Evolutionary conservation across 208 protist genomes (phyloP).

Genomic region (Trypanosoma theileri): DNA sequence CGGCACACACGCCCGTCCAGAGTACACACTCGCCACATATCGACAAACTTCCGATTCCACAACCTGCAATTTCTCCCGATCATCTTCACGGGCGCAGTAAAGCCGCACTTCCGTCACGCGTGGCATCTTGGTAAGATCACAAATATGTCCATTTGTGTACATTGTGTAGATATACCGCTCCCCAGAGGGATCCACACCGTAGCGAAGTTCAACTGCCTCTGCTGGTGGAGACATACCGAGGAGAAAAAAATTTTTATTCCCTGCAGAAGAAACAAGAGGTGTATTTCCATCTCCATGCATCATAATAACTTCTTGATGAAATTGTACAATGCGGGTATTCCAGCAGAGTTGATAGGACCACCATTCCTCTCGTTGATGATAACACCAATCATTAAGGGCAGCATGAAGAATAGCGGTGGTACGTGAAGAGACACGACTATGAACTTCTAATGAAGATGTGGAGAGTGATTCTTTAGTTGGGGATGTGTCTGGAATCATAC

Average conservation of each 20-base stretch:
- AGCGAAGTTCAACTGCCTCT: slow-evolving; percentile 4
- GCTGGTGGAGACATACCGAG: slow-evolving; percentile 8
- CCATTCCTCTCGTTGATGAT: slow-evolving; percentile 22
- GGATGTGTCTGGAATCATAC: slow-evolving; percentile 28
- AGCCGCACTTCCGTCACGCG: slow-evolving; percentile 33
- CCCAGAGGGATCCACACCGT: slow-evolving; percentile 15
- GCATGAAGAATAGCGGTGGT: slow-evolving; percentile 3
- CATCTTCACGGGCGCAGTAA: slow-evolving; percentile 19
- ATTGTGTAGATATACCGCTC: slow-evolving; percentile 22
- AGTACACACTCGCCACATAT: slow-evolving; percentile 39
- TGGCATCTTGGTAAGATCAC: slow-evolving; percentile 27
- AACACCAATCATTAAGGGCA: slow-evolving; percentile 3
- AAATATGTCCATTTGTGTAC: slow-evolving; percentile 23
- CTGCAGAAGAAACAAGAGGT: too few relatives aligned
- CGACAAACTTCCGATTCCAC: slow-evolving; percentile 39
- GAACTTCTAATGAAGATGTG: neutral
- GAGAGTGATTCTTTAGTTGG: neutral
- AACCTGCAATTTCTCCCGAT: slow-evolving; percentile 5
- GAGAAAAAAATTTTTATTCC: too few relatives aligned
- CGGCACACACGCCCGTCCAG: slow-evolving; percentile 27
- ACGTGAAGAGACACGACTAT: slow-evolving; percentile 2
- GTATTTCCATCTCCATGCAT: neutral
- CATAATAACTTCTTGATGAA: slow-evolving; percentile 12
- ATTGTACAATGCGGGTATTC: slow-evolving; percentile 31
- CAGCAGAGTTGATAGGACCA: slow-evolving; percentile 51